phyloP scores from a whole-genome alignment of 2,329 filamentous ascomycete species.

The Monosporascus sp. region DNA sequence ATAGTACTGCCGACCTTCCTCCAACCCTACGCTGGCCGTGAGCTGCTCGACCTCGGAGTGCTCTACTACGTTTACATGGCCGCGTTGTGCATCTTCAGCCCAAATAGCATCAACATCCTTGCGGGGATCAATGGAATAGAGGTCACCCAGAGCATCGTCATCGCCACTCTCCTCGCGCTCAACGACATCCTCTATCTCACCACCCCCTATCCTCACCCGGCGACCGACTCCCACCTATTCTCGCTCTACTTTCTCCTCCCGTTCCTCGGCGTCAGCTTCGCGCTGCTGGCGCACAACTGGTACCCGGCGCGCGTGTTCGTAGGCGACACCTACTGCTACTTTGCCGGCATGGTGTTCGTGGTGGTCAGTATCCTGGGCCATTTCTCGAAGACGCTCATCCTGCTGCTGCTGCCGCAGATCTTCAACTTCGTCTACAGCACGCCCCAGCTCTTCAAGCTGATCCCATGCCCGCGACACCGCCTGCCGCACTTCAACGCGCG shows the following conservation, averaged over 20 bases:
- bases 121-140: slow-evolving; percentile 99
- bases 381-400: slow-evolving; percentile 92
- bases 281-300: slow-evolving; percentile 88
- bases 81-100: slow-evolving; percentile 91
- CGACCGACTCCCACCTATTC: slow-evolving; percentile 92
- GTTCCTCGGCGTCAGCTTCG: slow-evolving; percentile 86
- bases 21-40: slow-evolving; percentile 70
- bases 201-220: slow-evolving; percentile 80
- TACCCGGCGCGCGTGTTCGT: slow-evolving; percentile 94
- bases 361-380: slow-evolving; percentile 95
- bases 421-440: slow-evolving; percentile 95
- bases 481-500: slow-evolving; percentile 82
- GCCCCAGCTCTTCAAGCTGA: slow-evolving; percentile 82
- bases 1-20: slow-evolving; percentile 87
- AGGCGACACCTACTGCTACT: slow-evolving; percentile 98
- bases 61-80: slow-evolving; percentile 98
- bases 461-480: slow-evolving; percentile 90
- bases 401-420: slow-evolving; percentile 87
- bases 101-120: slow-evolving; percentile 99
- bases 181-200: slow-evolving; percentile 89
- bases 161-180: slow-evolving; percentile 73
- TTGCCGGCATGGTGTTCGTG: slow-evolving; percentile 97
- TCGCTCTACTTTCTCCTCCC: slow-evolving; percentile 91
- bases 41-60: slow-evolving; percentile 74
- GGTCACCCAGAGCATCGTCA: slow-evolving; percentile 87